These are phyloP conservation scores for Murraya koenigii DNA, from an alignment of 345 rosid species.

Conservation along the genomic window DNA sequence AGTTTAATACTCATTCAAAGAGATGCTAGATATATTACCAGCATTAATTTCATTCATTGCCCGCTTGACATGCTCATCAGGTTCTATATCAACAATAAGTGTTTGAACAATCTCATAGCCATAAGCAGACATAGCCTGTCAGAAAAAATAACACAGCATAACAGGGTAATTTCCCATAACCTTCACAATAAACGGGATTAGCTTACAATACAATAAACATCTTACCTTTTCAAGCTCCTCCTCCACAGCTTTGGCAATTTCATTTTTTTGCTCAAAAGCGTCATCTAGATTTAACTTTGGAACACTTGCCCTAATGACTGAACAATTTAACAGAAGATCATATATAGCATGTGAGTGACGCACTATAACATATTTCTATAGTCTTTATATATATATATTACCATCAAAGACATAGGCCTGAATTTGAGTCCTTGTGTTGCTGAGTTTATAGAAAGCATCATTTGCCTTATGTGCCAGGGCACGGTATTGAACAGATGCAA, in stretches of 20 bases:
- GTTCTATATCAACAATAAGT: slow-evolving; percentile 27
- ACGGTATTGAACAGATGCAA: slow-evolving; percentile 26
- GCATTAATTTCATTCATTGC: slow-evolving; percentile 34
- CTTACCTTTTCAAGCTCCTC: slow-evolving; percentile 41
- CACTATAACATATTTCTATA: not conserved
- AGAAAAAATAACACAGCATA: not conserved
- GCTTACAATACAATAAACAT: too few relatives aligned
- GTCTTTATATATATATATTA: not conserved
- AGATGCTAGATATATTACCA: slow-evolving; percentile 12
- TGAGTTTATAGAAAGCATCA: slow-evolving; percentile 29
- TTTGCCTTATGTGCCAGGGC: slow-evolving; percentile 25
- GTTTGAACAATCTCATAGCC: slow-evolving; percentile 33
- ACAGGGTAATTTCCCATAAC: not conserved
- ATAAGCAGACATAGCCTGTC: slow-evolving; percentile 28
- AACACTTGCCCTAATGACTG: slow-evolving; percentile 39
- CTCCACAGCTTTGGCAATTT: slow-evolving; percentile 40
- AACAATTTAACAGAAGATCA: not conserved
- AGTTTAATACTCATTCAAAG: not conserved
- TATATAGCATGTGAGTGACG: not conserved
- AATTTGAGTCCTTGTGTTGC: slow-evolving; percentile 26
- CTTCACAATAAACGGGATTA: not conserved
- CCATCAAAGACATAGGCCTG: slow-evolving; percentile 31
- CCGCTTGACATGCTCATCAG: slow-evolving; percentile 29
- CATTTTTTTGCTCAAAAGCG: slow-evolving; percentile 42
- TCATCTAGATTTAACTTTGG: slow-evolving; percentile 36